These are phyloP conservation scores for Furcasterigmium sp. DNA, from an alignment of 2,329 filamentous ascomycete genomes.

Conservation along the genomic window DNA sequence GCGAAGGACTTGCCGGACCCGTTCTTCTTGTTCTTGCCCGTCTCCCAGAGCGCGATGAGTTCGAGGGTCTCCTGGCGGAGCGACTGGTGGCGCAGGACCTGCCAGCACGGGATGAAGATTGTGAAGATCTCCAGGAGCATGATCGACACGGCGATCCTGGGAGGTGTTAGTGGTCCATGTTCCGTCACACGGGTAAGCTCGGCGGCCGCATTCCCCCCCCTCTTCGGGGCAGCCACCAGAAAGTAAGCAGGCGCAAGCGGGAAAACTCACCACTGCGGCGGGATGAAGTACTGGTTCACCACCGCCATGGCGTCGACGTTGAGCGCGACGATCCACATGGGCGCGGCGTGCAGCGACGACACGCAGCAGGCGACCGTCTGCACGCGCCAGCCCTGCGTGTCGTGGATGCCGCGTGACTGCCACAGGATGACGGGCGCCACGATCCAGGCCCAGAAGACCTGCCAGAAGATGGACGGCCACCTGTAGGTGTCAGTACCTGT, in stretches of 20 bases:
- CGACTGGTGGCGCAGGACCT: slow-evolving; percentile 42
- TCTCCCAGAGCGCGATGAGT: slow-evolving; percentile 43
- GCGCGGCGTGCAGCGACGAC: slow-evolving; percentile 55
- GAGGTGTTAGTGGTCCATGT: too few species aligned
- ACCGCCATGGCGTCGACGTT: slow-evolving; percentile 43
- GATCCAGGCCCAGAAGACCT: slow-evolving; percentile 58
- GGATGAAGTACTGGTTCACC: slow-evolving; percentile 51
- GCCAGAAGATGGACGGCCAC: slow-evolving; percentile 61
- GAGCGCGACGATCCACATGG: slow-evolving; percentile 61
- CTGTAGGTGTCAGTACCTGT: slow-evolving; percentile 22
- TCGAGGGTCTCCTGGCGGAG: slow-evolving; percentile 42
- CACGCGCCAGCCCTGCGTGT: slow-evolving; percentile 61
- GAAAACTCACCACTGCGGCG: slow-evolving; percentile 54
- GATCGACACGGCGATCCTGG: slow-evolving; percentile 54
- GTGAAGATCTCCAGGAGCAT: slow-evolving; percentile 59
- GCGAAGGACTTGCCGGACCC: slow-evolving; percentile 7
- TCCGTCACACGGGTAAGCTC: not conserved
- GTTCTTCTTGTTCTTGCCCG: slow-evolving; percentile 24
- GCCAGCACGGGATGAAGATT: slow-evolving; percentile 57
- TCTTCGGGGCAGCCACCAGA: not conserved
- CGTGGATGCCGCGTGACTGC: slow-evolving; percentile 54
- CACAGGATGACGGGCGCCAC: slow-evolving; percentile 58
- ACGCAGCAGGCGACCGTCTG: slow-evolving; percentile 53
- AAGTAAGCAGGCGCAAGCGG: not conserved
- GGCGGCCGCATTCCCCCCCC: not conserved